Evolutionary conservation across 768 basidiomycete genomes (phyloP), one percentile per base, ranked within the genome.

Genomic region (Holtermannia corniformis): DNA sequence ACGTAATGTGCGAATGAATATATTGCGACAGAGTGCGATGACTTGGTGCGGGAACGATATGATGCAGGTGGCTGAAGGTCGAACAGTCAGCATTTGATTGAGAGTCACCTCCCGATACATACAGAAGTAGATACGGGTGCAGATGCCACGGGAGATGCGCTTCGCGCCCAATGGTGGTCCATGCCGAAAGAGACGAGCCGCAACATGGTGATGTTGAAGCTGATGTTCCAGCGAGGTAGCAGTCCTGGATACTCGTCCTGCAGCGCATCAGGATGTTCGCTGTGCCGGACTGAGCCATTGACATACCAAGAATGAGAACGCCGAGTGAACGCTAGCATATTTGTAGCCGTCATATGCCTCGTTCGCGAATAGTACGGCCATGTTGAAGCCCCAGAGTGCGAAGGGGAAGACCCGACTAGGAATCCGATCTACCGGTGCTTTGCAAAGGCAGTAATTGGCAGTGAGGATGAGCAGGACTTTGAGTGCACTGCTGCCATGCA

Each of bases 201-300:
- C 41, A 97, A 78, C 85, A 92, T 92, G 2, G 91, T 90, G 60
- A 97, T 90, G 70, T 97, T 97, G 77, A 93, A 97, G 60, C 76
- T 80, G 61, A 97, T 78, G 60, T 96, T 81, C 95, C 95, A 99
- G 19, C 90, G 79, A 11, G 91, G 86, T 56, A 92, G 84, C 16
- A 87, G 74, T 4, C 95, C 95, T 5, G 37, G 44, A 32, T 65
- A 57, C 0, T 44, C 45, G 49, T 74, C 67, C 78, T 75, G 59
- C 21, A 7, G 42, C 40, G 21, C 25, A 20, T 53, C 45, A 55
- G 42, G 19, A 49, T n/a, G n/a, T 54, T 42, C 54, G 51, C 25
- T 14, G 45, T 20, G 27, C 43, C 7, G 41, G 27, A 57, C 41
- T 50, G 49, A 28, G 20, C 11, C 24, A 11, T 5, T 3, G 4